phyloP scores from a whole-genome alignment of 345 rosid genomes.

The Melastoma malabathricum region DNA sequence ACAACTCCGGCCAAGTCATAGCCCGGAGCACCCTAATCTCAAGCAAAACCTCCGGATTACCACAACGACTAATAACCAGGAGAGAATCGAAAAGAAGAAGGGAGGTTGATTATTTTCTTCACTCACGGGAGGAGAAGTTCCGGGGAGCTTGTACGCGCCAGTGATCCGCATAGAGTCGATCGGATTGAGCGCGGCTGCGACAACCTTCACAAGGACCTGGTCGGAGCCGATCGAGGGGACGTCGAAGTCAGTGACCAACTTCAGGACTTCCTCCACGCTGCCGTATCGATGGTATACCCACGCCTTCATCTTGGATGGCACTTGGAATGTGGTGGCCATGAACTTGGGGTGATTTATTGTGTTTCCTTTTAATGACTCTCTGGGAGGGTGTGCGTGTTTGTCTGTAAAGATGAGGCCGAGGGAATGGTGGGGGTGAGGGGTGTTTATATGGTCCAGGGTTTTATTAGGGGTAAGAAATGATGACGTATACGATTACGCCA shows the following conservation, averaged over 20 bases:
- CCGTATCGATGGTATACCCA: slow-evolving; percentile 71
- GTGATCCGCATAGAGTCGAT: slow-evolving; percentile 55
- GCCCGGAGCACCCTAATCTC: slow-evolving; percentile 62
- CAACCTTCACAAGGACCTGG: slow-evolving; percentile 67
- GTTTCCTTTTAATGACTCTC: no score
- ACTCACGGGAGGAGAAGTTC: no score
- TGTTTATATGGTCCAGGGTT: no score
- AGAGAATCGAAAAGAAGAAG: not conserved
- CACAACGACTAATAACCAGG: not conserved
- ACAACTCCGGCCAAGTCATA: slow-evolving; percentile 85
- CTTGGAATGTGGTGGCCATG: not conserved
- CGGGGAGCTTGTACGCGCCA: no score
- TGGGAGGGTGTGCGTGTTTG: no score
- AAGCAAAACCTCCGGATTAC: not conserved
- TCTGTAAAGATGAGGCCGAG: no score
- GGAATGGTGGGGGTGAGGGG: no score
- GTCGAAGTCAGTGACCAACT: slow-evolving; percentile 39
- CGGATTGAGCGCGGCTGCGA: slow-evolving; percentile 71
- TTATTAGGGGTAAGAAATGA: no score
- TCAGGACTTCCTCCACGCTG: slow-evolving; percentile 43
- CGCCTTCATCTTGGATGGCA: slow-evolving; percentile 57
- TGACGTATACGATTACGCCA: no score
- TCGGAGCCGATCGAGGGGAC: slow-evolving; percentile 59
- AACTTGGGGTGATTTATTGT: no score
- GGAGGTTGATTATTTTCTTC: not conserved